phyloP scores from a whole-genome alignment of 257 asterid genomes.

The Apocynum venetum region DNA sequence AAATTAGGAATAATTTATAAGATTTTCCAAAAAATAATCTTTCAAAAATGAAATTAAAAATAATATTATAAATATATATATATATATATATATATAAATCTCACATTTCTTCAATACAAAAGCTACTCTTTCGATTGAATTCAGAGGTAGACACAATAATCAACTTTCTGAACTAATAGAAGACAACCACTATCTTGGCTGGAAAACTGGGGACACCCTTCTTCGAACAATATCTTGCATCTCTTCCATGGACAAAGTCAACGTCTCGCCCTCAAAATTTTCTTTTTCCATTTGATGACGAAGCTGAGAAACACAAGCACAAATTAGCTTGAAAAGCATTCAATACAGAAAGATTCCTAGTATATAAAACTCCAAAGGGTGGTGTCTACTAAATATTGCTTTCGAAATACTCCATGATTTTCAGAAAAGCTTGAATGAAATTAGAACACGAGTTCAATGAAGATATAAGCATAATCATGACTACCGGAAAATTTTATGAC shows the following conservation, averaged over 20 bases:
- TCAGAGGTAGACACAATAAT: background rate
- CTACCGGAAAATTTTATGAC: background rate
- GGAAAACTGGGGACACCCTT: slow-evolving; percentile 59
- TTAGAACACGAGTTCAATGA: background rate
- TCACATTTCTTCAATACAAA: too few relatives aligned
- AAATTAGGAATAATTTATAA: too few relatives aligned
- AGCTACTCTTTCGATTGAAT: background rate
- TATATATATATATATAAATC: too few relatives aligned
- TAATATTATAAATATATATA: too few relatives aligned
- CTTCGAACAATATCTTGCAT: slow-evolving; percentile 62
- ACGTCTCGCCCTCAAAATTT: slow-evolving; percentile 64
- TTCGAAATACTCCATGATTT: too few relatives aligned
- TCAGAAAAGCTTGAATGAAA: background rate
- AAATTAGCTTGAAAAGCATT: background rate
- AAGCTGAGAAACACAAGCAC: slow-evolving; percentile 36
- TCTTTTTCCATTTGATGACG: slow-evolving; percentile 69
- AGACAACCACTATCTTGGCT: slow-evolving; percentile 35
- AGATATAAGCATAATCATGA: background rate
- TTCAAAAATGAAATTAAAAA: too few relatives aligned
- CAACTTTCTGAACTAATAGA: background rate
- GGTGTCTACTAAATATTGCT: background rate
- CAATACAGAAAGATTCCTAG: background rate
- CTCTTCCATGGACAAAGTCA: slow-evolving; percentile 53
- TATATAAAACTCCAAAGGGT: background rate
- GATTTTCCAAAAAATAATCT: too few relatives aligned